These are phyloP conservation scores for Blastocystis sp. DNA, from an alignment of 352 stramenopile species.

Conservation along the genomic window DNA sequence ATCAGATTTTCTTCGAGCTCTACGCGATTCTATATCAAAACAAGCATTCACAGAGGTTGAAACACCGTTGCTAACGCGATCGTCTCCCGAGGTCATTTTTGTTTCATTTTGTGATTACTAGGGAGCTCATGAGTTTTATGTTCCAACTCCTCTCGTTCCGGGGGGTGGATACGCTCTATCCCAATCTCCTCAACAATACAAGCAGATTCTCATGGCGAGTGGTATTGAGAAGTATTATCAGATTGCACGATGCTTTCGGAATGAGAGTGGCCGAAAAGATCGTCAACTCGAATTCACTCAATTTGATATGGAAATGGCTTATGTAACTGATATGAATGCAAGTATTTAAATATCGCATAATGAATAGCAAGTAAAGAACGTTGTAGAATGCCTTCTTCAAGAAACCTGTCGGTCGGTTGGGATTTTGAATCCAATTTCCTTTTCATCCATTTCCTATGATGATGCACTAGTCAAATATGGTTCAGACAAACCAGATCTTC, in stretches of 20 bases:
- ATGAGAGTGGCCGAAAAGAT: slow-evolving; percentile 77
- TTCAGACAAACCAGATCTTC: slow-evolving; percentile 36
- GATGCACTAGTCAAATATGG: background rate
- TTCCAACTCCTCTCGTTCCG: background rate
- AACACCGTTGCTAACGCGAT: slow-evolving; percentile 35
- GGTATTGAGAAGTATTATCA: slow-evolving; percentile 80
- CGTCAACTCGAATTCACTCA: slow-evolving; percentile 82
- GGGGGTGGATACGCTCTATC: slow-evolving; percentile 72
- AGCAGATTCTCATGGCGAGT: slow-evolving; percentile 81
- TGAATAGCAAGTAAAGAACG: background rate
- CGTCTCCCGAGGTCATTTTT: slow-evolving; percentile 11
- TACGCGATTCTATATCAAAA: background rate
- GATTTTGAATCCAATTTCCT: background rate
- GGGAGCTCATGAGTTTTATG: slow-evolving; percentile 42
- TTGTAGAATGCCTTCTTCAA: background rate
- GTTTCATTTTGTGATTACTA: background rate
- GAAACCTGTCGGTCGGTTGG: background rate
- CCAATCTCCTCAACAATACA: slow-evolving; percentile 82
- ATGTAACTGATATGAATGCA: slow-evolving; percentile 64
- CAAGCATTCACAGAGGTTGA: slow-evolving; percentile 31
- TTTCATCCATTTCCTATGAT: background rate
- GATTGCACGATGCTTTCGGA: slow-evolving; percentile 78
- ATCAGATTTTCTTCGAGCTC: slow-evolving; percentile 2
- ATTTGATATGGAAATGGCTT: slow-evolving; percentile 81
- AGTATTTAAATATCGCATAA: background rate